Conservation (phyloP, 1,284 basidiomycete genomes). For the Moniliella sp. region DNA sequence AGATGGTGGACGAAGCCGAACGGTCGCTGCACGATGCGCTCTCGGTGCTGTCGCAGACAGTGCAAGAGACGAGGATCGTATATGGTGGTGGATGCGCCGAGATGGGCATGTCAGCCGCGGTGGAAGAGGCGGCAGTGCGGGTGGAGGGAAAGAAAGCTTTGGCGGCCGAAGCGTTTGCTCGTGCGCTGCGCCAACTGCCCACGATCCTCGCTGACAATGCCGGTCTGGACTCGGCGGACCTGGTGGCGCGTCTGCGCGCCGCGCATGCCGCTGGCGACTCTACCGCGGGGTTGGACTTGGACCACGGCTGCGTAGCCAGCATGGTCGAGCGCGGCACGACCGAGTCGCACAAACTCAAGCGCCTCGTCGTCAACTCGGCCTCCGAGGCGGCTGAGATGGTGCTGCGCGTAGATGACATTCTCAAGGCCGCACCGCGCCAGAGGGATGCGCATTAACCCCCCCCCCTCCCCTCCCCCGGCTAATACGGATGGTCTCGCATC, state of each 20-base stretch:
- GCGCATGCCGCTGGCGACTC: slow-evolving; percentile 76
- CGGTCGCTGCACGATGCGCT: slow-evolving; percentile 89
- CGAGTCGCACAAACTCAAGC: slow-evolving; percentile 89
- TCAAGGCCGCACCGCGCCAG: slow-evolving; percentile 42
- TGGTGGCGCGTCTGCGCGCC: slow-evolving; percentile 68
- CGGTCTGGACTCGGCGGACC: slow-evolving; percentile 82
- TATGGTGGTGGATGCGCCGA: slow-evolving; percentile 91
- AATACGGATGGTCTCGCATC: not conserved
- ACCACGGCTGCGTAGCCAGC: slow-evolving; percentile 57
- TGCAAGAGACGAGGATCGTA: slow-evolving; percentile 79
- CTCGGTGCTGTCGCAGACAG: slow-evolving; percentile 85
- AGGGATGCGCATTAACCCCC: slow-evolving; percentile 43
- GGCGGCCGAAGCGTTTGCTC: slow-evolving; percentile 70
- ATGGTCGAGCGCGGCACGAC: slow-evolving; percentile 74
- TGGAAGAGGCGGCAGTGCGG: slow-evolving; percentile 64
- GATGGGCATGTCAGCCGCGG: slow-evolving; percentile 86
- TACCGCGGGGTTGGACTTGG: slow-evolving; percentile 79
- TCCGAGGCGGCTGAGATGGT: slow-evolving; percentile 97
- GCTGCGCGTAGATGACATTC: slow-evolving; percentile 51
- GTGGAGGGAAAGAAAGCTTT: slow-evolving; percentile 86
- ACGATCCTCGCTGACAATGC: slow-evolving; percentile 93
- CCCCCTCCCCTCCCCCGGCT: too few species aligned
- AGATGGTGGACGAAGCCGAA: slow-evolving; percentile 98
- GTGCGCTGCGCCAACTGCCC: slow-evolving; percentile 61
- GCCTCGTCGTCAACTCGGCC: slow-evolving; percentile 76